Evolutionary conservation across 192 early-diverging fungal genomes (phyloP), one percentile per base, ranked within the genome.

Genomic region (Linnemannia schmuckeri): DNA sequence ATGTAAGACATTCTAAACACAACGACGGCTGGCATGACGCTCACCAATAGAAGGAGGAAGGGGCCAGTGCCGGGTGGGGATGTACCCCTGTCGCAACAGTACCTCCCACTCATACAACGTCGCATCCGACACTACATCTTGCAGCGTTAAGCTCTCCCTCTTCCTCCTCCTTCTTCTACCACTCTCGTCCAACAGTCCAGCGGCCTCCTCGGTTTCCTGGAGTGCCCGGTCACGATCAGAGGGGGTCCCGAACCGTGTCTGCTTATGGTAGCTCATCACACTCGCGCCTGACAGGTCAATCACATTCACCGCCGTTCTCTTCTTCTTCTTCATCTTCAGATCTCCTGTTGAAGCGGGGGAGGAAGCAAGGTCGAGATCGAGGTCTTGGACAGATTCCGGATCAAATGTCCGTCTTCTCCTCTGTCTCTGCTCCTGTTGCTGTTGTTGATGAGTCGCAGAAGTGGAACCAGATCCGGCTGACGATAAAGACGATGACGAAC

Each of bases 71-170:
- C 82, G 70, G 12, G 70, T 78, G 42, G 82, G 82, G 30, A 83
- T 63, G 12, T 74, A 70, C 13, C 73, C 77, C 46, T 74, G 77
- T 6, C 20, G 38, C 47, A 84, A 42, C 52, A 84, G 38, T 1
- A 57, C 46, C 73, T 84, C 82, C 82, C 82, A 84, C n/a, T 84
- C 82, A 41, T 61, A 70, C 33, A 84, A 17, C 10, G 82, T 84
- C 54, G 71, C 82, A 35, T 84, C 74, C 63, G 82, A 76, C n/a
- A 78, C 82, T 10, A 84, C 33, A 49, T 84, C 82, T 66, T 78
- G 57, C 10, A 84, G 13, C 38, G 47, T 73, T 68, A 84, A 47
- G 40, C 38, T 38, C 10, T 42, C 40, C 13, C 72, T 57, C 24
- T 30, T 57, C 15, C 74, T 55, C 18, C n/a, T 66, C 61, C 61